phyloP scores from a whole-genome alignment of 176 grass and related monocot species.

The Raddia distichophylla region DNA sequence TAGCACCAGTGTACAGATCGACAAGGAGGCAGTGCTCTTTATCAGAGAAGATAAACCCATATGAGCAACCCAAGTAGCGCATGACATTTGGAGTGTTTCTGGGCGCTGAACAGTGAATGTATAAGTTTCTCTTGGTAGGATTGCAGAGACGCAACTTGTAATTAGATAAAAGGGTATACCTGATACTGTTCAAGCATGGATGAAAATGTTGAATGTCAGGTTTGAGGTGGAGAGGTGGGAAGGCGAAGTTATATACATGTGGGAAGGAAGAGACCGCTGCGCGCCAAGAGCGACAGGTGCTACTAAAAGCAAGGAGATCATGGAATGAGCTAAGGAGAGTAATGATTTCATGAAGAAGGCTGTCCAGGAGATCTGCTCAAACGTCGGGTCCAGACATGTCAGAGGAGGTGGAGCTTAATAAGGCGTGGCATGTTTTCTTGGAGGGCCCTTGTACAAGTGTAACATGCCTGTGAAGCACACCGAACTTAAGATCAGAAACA shows the following conservation, averaged over 20 bases:
- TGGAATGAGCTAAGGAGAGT: conserved; percentile 51
- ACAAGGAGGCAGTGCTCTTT: conserved; percentile 42
- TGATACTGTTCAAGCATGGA: background rate
- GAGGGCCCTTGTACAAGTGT: background rate
- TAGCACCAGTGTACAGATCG: conserved; percentile 47
- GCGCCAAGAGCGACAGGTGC: conserved; percentile 62
- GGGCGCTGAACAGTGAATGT: background rate
- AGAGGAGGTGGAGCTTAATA: conserved; percentile 12
- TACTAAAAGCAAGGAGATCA: conserved; percentile 48
- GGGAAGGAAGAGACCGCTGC: conserved; percentile 28
- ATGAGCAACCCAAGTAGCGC: conserved; percentile 50
- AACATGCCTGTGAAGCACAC: conserved; percentile 23
- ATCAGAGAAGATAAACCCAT: conserved; percentile 50
- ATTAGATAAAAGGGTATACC: background rate
- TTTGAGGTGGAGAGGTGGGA: conserved; percentile 54
- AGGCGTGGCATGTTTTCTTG: conserved; percentile 17
- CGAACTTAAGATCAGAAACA: background rate
- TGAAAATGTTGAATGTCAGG: background rate
- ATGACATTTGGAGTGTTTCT: conserved; percentile 10
- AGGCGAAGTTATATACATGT: conserved; percentile 7
- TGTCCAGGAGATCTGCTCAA: conserved; percentile 54
- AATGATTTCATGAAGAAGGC: conserved; percentile 51
- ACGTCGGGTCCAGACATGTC: background rate
- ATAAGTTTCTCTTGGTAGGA: conserved; percentile 13
- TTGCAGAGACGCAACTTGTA: conserved; percentile 27